These are phyloP conservation scores for Dendrocalamus sinicus DNA, from an alignment of 176 grass and related monocot genomes.

Conservation along the genomic window DNA sequence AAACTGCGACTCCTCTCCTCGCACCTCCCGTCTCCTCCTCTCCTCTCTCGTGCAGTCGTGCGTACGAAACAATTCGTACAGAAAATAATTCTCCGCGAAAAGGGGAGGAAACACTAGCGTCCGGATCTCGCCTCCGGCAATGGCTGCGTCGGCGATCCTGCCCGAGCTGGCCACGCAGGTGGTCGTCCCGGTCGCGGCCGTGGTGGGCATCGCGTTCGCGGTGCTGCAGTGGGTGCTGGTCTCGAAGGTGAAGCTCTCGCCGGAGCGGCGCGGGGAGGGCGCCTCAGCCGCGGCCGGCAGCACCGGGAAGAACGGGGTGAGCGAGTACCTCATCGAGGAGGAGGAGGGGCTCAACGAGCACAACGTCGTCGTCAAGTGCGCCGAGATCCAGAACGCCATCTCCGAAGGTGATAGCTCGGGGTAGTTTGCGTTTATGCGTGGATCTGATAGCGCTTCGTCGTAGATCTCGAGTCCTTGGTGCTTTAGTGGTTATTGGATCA, in stretches of 20 bases:
- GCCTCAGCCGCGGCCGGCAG: background rate
- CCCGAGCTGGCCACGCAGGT: conserved; percentile 74
- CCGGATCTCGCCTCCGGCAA: conserved; percentile 22
- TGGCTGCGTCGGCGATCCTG: conserved; percentile 62
- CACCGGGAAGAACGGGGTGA: conserved; percentile 51
- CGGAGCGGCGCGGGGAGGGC: conserved; percentile 42
- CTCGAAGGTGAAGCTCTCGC: conserved; percentile 69
- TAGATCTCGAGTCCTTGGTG: conserved; percentile 17
- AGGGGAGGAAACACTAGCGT: background rate
- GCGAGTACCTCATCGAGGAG: conserved; percentile 82
- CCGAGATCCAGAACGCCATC: conserved; percentile 87
- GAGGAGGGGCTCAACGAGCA: conserved; percentile 92
- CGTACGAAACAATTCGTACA: background rate
- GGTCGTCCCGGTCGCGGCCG: conserved; percentile 67
- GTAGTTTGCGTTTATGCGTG: background rate
- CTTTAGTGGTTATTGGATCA: background rate
- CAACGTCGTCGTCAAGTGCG: conserved; percentile 87
- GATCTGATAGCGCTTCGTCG: background rate
- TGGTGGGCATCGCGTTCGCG: conserved; percentile 75
- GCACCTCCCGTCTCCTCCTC: background rate
- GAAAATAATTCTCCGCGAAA: background rate
- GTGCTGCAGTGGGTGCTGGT: conserved; percentile 77
- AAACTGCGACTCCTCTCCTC: conserved; percentile 15
- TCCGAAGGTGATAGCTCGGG: conserved; percentile 72
- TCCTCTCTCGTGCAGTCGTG: background rate